Base-by-base conservation (phyloP, 805 yeast species). In the Suhomyces sp. region DNA sequence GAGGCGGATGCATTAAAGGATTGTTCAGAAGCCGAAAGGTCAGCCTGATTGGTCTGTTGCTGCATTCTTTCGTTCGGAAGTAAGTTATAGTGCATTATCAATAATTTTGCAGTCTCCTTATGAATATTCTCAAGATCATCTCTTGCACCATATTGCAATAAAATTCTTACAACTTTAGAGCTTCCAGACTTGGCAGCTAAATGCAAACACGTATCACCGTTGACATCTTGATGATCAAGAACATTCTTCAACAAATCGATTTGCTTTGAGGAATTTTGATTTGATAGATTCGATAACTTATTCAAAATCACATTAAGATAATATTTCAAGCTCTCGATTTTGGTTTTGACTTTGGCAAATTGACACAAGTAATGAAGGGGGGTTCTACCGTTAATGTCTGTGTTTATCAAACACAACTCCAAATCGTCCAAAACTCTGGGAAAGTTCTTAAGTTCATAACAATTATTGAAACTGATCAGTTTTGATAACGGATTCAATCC, bases 401-500 rank as follows among this genome's bases (percentile, higher is more conserved):
- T 78, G 65, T 87, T 88, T 57, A 88, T 83, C n/a, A 90, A 77
- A 7, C 94, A 86, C 52, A 85, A 86, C 54, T 86, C 85, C 48
- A 94, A 76, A 46, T 91, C 72, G 50, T 89, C 94, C 48, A 90
- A 80, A 2, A 93, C 81, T 57, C 80, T 81, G 4, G 94, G 87
- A 63, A 94, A 93, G 13, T 93, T 83, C 56, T 91, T 80, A 57
- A 88, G 78, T 31, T 89, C 87, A 67, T 80, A 91, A 52, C 96
- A 87, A 71, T 94, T 94, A 48, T 96, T 92, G 73, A 91, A 94
- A 60, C 86, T 77, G 1, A 93, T 88, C 23, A 94, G 77, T 60
- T 96, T 83, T 71, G 93, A 87, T 38, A 94, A 74, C 4, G 98
- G 96, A 22, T 91, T 92, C 64, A 92, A 90, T 0, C 97, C 97